A percentile compares a stretch with the other conserved stretches of the same genome.
Conservation (phyloP, 2,329 filamentous ascomycete genomes). For the Penicillium oxalicum region DNA sequence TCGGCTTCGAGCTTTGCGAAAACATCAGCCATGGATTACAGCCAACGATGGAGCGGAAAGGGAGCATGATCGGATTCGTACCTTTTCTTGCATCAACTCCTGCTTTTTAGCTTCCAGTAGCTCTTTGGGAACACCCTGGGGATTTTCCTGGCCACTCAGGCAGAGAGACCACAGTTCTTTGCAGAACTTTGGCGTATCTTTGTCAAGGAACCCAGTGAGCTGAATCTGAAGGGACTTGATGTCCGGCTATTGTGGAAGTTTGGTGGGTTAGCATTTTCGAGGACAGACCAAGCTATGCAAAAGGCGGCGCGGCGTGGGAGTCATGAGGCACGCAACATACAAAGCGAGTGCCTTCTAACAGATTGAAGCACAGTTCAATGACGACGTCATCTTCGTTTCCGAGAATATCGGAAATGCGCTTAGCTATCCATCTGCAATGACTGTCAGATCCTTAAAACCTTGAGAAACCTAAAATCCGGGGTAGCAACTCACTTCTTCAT, state of each 20-base stretch:
- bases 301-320: too few species aligned
- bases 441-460: constrained; percentile 8
- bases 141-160: constrained; percentile 79
- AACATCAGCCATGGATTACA: constrained; percentile 8
- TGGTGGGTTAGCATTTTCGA: too few species aligned
- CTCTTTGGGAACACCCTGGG: constrained; percentile 89
- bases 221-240: constrained; percentile 94
- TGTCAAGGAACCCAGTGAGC: constrained; percentile 89
- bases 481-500: constrained; percentile 77
- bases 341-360: constrained; percentile 66
- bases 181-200: constrained; percentile 82
- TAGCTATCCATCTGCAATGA: constrained; percentile 75
- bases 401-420: constrained; percentile 78
- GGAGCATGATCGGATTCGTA: constrained; percentile 30
- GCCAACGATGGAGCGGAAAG: too few species aligned
- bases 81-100: constrained; percentile 92
- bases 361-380: constrained; percentile 70
- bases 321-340: constrained; percentile 49
- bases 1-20: constrained; percentile 67
- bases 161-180: constrained; percentile 90
- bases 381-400: constrained; percentile 95
- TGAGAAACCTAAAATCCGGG: constrained; percentile 7
- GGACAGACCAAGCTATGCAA: too few species aligned
- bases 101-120: constrained; percentile 92
- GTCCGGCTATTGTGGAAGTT: constrained; percentile 60